Conservation (phyloP, 345 rosid genomes). For the Hibiscus mutabilis region DNA sequence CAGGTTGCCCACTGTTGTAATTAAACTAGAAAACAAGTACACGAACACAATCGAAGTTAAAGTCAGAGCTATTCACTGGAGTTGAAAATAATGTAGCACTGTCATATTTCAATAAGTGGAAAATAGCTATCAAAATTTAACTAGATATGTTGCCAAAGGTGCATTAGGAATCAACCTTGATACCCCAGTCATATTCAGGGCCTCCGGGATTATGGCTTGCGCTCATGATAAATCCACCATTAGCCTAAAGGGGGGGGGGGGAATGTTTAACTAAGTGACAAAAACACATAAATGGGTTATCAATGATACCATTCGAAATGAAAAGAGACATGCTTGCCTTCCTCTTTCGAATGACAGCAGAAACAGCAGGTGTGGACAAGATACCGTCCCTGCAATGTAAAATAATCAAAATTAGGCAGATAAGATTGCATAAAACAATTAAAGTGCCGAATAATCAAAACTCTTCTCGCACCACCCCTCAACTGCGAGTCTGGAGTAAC, state of each 20-base stretch:
- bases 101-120: not conserved
- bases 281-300: constrained; percentile 1
- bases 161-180: constrained; percentile 53
- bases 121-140: not conserved
- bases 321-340: constrained; percentile 39
- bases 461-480: no score
- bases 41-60: constrained; percentile 8
- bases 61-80: not conserved
- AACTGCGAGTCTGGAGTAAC: no score
- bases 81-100: not conserved
- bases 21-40: constrained; percentile 51
- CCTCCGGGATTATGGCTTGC: constrained; percentile 99
- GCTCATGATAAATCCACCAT: constrained; percentile 95
- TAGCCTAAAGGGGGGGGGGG: constrained; percentile 44
- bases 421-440: not conserved
- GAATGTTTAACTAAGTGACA: not conserved
- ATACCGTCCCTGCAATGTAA: constrained; percentile 62
- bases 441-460: no score
- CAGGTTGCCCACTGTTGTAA: constrained; percentile 92
- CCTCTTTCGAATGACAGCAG: constrained; percentile 79
- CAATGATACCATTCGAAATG: not conserved
- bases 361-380: constrained; percentile 87
- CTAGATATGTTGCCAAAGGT: not conserved
- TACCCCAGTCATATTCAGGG: constrained; percentile 93
- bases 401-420: not conserved